Conservation (phyloP, 2,329 filamentous ascomycete genomes). For the Trichoderma gracile region DNA sequence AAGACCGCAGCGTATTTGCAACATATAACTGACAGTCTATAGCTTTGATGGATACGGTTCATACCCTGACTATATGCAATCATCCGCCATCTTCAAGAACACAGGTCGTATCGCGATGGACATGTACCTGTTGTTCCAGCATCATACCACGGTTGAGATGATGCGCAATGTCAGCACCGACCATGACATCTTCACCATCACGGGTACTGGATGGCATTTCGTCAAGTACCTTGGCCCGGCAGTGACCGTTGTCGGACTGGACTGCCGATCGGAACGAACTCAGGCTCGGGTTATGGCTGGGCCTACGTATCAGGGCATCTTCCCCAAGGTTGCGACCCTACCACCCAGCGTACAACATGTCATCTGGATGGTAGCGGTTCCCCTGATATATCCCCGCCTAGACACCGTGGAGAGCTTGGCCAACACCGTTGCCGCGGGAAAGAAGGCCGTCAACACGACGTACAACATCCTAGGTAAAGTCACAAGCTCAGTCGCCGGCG, state of each 20-base stretch:
- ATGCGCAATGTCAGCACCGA: constrained; percentile 87
- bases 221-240: constrained; percentile 93
- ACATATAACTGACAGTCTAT: not conserved
- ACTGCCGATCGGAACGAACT: constrained; percentile 88
- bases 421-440: constrained; percentile 88
- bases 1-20: not conserved
- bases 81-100: constrained; percentile 96
- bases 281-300: constrained; percentile 91
- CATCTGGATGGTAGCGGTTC: constrained; percentile 92
- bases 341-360: constrained; percentile 95
- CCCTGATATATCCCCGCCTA: constrained; percentile 84
- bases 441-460: constrained; percentile 93
- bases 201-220: constrained; percentile 97
- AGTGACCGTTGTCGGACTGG: constrained; percentile 84
- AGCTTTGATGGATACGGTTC: constrained; percentile 97
- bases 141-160: constrained; percentile 93
- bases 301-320: constrained; percentile 94
- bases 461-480: constrained; percentile 97
- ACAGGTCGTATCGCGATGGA: constrained; percentile 93
- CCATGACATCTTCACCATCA: constrained; percentile 91
- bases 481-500: constrained; percentile 89
- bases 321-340: constrained; percentile 89
- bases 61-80: constrained; percentile 98
- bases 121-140: constrained; percentile 98
- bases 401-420: constrained; percentile 91